Evolutionary conservation across 2,329 filamentous ascomycete species (phyloP), one percentile per base, ranked within the genome.

Genomic region (Periconia digitata): DNA sequence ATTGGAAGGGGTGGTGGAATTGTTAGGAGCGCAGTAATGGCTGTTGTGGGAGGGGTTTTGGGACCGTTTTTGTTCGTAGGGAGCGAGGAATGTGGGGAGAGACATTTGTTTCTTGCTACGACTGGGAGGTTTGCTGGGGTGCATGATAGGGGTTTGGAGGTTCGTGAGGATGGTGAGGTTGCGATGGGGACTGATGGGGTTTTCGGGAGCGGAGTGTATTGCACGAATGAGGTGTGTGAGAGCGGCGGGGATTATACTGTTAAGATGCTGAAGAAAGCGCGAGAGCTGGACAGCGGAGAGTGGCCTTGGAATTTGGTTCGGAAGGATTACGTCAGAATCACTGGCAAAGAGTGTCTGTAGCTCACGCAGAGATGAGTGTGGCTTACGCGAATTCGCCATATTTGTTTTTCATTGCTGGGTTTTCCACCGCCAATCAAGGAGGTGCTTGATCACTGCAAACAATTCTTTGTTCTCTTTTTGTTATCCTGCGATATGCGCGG

Each of bases 31-130:
- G 40, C 51, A 8, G 42, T 56, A 1, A 8, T 65, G 37, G 52
- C 55, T 13, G 43, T 34, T 1, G 20, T 56, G 6, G 44, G 45
- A 16, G 23, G 24, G 16, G 8, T 64, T 1, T 10, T 64, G 2
- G 54, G 51, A 3, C 51, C 52, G 22, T 49, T 63, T 13, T 34
- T 66, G 8, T 49, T 49, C 29, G 58, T 66, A n/a, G 53, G 56
- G 3, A 18, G 53, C 0, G 55, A 50, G 2, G 70, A 73, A 45
- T 59, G 51, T 29, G 72, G 71, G 16, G 67, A 72, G 50, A 52
- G 71, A 6, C 67, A 72, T 52, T 34, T 71, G 20, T 73, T 62
- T 46, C 43, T 69, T 2, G 60, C 59, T 4, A 74, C 70, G 6
- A 72, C 69, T 50, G 66, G 62, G 6, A 57, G 52, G 34, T 73